Evolutionary conservation across 2,329 filamentous ascomycete species (phyloP), one percentile per base, ranked within the genome.

Genomic region (Lasiodiplodia citricola): DNA sequence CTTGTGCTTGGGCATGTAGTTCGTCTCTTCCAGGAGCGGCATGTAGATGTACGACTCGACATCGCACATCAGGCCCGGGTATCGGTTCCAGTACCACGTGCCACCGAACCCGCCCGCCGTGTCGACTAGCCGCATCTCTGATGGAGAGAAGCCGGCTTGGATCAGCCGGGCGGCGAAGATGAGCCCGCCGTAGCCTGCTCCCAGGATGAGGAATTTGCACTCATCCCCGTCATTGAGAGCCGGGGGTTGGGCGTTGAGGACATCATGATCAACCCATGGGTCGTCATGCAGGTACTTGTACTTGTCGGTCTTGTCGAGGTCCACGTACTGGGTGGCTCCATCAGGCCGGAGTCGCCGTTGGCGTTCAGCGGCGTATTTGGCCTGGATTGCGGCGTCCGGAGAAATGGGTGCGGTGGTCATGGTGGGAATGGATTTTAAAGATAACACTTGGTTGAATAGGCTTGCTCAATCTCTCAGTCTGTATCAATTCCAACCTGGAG

Each of bases 101-200:
- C 75, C 76, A 3, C 75, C 75, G 21, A 70, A 73, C 18, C 71
- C 68, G 18, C 68, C 63, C 18, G 69, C 74, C 23, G 55, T 52
- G 18, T 78, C 75, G 28, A 76, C 63, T 4, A 75, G 67, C 18
- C 77, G 70, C 28, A 84, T 78, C 56, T 83, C 78, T 5, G 75
- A 71, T 10, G 72, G 62, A 14, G 55, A 68, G 70, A 82, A 74
- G 2, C 81, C 80, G 3, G 77, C 73, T 69, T 83, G 73, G 23
- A 83, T 74, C 25, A 84, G 70, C 2, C 79, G 74, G 1, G 79
- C 79, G 5, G 81, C 83, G 67, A 78, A 79, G 5, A 83, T 72
- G 28, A 84, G 78, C 6, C 82, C 83, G 11, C 80, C 80, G 71
- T 78, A 83, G 1, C 83, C 84, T 8, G 79, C 82, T 13, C 84